A percentile compares a stretch with the other conserved stretches of the same genome.
Conservation (phyloP, 139 green algal genomes). For the Ulvella scutata region DNA sequence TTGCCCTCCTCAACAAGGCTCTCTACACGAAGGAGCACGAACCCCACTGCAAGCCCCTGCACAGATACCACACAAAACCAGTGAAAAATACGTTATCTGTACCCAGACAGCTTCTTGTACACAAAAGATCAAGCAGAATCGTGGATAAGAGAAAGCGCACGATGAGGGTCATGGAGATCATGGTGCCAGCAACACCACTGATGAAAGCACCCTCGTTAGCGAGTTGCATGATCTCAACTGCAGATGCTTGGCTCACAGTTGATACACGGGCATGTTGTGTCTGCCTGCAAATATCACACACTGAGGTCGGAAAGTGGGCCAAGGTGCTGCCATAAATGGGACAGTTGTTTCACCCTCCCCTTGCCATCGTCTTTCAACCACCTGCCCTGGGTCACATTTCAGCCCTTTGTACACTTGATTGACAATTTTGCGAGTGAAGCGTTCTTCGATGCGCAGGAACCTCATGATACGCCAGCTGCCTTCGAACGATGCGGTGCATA, state of each 20-base stretch:
- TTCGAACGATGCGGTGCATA: too few relatives aligned
- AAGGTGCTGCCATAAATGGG: too few relatives aligned
- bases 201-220: slow-evolving; percentile 68
- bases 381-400: too few relatives aligned
- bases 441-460: too few relatives aligned
- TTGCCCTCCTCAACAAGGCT: slow-evolving; percentile 77
- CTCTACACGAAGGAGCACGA: slow-evolving; percentile 82
- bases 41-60: slow-evolving; percentile 87
- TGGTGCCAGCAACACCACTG: slow-evolving; percentile 48
- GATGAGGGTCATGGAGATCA: slow-evolving; percentile 72
- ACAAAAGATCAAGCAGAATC: not conserved
- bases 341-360: too few relatives aligned
- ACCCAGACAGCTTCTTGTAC: not conserved
- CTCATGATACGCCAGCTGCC: too few relatives aligned
- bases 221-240: slow-evolving; percentile 59
- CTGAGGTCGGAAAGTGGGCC: too few relatives aligned
- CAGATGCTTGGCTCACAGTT: slow-evolving; percentile 4
- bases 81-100: not conserved
- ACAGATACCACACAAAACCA: not conserved
- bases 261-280: not conserved
- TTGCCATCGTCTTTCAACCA: too few relatives aligned
- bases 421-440: too few relatives aligned
- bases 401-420: too few relatives aligned
- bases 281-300: not conserved
- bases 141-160: slow-evolving; percentile 19